Evolutionary conservation across 2,329 filamentous ascomycete genomes (phyloP), one percentile per base, ranked within the genome.

Genomic region (Verticillium dahliae): DNA sequence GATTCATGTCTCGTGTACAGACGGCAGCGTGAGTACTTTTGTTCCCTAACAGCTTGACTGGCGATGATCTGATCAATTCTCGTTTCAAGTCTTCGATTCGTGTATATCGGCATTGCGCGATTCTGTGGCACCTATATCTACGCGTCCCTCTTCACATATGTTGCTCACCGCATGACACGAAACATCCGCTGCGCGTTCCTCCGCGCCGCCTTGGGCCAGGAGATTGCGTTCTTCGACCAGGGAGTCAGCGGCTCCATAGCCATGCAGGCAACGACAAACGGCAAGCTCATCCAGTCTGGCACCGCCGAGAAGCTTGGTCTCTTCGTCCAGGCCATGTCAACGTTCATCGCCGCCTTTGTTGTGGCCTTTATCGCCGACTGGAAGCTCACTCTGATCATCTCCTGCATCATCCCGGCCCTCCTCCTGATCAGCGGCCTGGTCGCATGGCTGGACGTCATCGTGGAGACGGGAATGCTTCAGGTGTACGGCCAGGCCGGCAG

Each of bases 91-190:
- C 69, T 83, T 2, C 81, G 78, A 66, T 81, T 83, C 63, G 70
- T 84, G 5, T 83, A 82, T 62, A 70, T 82, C 15, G 80, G 81
- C 66, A 66, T 80, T 58, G 78, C 71, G 2, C 78, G 78, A 9
- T 76, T 81, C 59, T 66, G 68, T 18, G 62, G 75, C 6, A 74
- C 75, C 3, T 81, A 81, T 63, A 67, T 76, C 45, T 66, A 68
- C 54, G 66, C 63, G 13, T 63, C 68, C 27, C 66, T 71, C 66
- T 67, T 80, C 33, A 79, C 75, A 13, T 74, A 80, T 31, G 72
- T 78, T 1, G 78, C 78, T 1, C 74, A 76, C 38, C 70, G 77
- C 5, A 77, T 78, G 0, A 80, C 77, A 2, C 74, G 76, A 57
- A 75, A 68, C 52, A 66, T 73, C 18, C 66, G 81, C 5, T 72